Evolutionary conservation across 371 early-diverging fungal genomes (phyloP).

Genomic region (Umbelopsis sp.): DNA sequence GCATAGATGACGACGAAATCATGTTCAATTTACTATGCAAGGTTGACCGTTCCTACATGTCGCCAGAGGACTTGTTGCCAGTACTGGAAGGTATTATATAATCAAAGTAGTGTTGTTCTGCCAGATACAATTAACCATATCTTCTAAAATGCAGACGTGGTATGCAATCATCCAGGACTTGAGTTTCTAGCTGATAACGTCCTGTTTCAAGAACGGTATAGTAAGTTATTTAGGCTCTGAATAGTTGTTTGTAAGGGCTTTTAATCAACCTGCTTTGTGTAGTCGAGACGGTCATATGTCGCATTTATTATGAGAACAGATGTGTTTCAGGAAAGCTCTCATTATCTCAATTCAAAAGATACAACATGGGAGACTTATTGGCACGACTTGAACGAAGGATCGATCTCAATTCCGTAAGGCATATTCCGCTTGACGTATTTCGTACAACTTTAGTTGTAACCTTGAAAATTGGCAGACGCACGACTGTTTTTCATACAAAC

Average conservation of each 20-base stretch:
- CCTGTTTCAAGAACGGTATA: slow-evolving; percentile 83
- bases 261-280: not conserved
- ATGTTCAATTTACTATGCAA: slow-evolving; percentile 45
- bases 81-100: slow-evolving; percentile 48
- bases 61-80: slow-evolving; percentile 51
- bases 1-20: slow-evolving; percentile 47
- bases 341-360: slow-evolving; percentile 68
- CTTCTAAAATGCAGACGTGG: slow-evolving; percentile 57
- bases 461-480: slow-evolving; percentile 44
- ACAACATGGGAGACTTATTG: slow-evolving; percentile 62
- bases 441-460: not conserved
- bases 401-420: slow-evolving; percentile 72
- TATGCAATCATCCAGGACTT: slow-evolving; percentile 84
- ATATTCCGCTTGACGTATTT: not conserved
- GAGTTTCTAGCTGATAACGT: slow-evolving; percentile 77
- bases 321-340: slow-evolving; percentile 73
- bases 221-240: slow-evolving; percentile 40
- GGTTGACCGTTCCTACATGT: slow-evolving; percentile 29
- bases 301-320: slow-evolving; percentile 78
- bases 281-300: slow-evolving; percentile 81
- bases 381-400: slow-evolving; percentile 65
- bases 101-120: slow-evolving; percentile 8
- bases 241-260: too few species aligned
- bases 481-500: slow-evolving; percentile 90
- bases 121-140: slow-evolving; percentile 29